These are phyloP conservation scores for Emiliania huxleyi DNA, from an alignment of 78 protist species.

Conservation along the genomic window DNA sequence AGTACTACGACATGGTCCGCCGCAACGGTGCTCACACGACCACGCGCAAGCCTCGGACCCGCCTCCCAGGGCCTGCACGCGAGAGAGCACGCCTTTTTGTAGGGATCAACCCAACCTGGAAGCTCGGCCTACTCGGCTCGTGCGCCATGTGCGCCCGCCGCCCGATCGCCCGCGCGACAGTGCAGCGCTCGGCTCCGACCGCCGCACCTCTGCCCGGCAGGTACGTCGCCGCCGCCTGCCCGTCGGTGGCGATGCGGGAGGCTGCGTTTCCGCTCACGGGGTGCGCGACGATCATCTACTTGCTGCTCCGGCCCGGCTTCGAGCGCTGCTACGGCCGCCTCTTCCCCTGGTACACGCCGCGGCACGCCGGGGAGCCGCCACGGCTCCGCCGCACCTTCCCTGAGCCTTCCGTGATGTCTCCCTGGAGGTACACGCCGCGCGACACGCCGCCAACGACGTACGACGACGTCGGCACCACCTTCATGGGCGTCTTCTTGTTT, in stretches of 20 bases:
- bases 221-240: background rate
- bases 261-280: constrained; percentile 12
- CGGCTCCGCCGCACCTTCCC: too few species aligned
- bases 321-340: background rate
- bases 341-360: background rate
- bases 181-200: too few species aligned
- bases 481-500: constrained; percentile 3
- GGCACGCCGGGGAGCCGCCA: too few species aligned
- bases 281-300: background rate
- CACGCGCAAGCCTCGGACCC: too few species aligned
- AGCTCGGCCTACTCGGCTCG: constrained; percentile 2
- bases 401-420: too few species aligned
- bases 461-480: background rate
- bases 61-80: too few species aligned
- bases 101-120: background rate
- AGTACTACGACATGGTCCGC: background rate
- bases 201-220: background rate
- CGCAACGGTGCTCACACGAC: too few species aligned
- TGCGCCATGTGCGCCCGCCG: background rate
- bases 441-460: background rate
- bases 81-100: too few species aligned
- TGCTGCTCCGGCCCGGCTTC: background rate
- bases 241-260: background rate
- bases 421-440: too few species aligned
- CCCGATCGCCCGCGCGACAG: too few species aligned